Evolutionary conservation across 1,284 basidiomycete species (phyloP), one percentile per base, ranked within the genome.

Genomic region (Fistulinella cinereoalba): DNA sequence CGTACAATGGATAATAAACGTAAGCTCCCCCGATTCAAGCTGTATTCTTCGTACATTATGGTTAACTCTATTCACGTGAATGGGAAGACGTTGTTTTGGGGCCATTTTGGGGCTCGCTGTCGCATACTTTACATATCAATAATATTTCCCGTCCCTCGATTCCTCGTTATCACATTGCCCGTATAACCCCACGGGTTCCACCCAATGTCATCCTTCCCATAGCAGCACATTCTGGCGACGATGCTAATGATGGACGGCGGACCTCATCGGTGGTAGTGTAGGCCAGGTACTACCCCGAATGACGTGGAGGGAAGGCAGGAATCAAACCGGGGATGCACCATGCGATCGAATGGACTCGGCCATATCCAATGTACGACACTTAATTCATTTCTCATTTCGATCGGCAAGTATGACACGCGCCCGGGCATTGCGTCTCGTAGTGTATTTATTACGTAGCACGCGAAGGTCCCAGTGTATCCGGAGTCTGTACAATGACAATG

Each of bases 1-100:
- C 81, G 92, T 24, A 92, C 88, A 0, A 91, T 91, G 85, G 91
- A 94, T 66, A 88, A 89, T 57, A 79, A 91, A 48, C 91, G 89
- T 89, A 62, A 57, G 81, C 71, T 31, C 19, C 23, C 31, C 51
- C n/a, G n/a, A n/a, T n/a, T n/a, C n/a, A n/a, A n/a, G n/a, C 37
- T 24, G 11, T 33, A 33, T 33, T 33, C 18, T 28, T 40, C 36
- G 29, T 29, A 15, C 28, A 12, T 12, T 41, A 15, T 29, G 21
- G 38, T 40, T 15, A 40, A 41, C 36, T 29, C 21, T 23, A 34
- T 31, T 28, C 54, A 90, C 88, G 92, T 65, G 88, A 92, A 64
- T 93, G 90, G 87, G 82, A 91, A 34, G 92, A 97, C 58, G 86
- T 97, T 34, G 66, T 93, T 6, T 79, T 90, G 3, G 25, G 94